Base-by-base conservation (phyloP, 306 rosid genomes). In the Cicer pinnatifidum region DNA sequence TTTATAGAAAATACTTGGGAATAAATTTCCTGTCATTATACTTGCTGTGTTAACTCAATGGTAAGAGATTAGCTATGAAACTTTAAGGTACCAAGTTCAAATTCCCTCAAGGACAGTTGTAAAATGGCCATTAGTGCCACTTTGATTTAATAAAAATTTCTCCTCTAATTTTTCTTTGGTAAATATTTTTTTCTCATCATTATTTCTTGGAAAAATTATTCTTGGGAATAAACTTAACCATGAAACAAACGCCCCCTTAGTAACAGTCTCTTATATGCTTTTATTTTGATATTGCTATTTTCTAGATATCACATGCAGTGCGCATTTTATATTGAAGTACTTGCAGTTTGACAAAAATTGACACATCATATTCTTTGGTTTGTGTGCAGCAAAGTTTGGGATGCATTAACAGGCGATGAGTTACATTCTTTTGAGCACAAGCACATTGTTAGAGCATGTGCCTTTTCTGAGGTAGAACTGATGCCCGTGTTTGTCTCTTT, bases 361-460 rank as follows among this genome's bases (percentile, higher is more conserved):
- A 50, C 50, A 11, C 28, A 35, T 23, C 51, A 10, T 65, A 40
- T n/a, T 48, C 12, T 62, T 78, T 53, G 69, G 64, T 82, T 73
- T 69, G 19, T 33, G 12, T 83, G 86, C 97, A 95, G 99, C 78
- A 95, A 91, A 90, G 87, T 91, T 63, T 95, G 99, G 99, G 97
- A 95, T 83, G 99, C 99, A 20, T 85, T 95, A 80, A 79, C 97
- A 1, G 99, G 99, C 44, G 96, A 95, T 84, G 97, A 75, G 66
- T 80, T 90, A 39, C 99, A 95, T 78, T 88, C 97, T 51, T 95
- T 95, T 80, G 99, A 95, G 71, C 99, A 95, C 83, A 95, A 95
- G 81, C 99, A 95, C 87, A 95, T 95, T 81, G 99, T 85, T 69
- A 92, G 99, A 60, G 97, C 99, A 70, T 91, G 97, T 78, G 86